Percentiles rank a stretch among this genome's conserved stretches.
These are phyloP conservation scores for Erysimum cheiranthoides DNA, from an alignment of 345 rosid species.

Conservation along the genomic window DNA sequence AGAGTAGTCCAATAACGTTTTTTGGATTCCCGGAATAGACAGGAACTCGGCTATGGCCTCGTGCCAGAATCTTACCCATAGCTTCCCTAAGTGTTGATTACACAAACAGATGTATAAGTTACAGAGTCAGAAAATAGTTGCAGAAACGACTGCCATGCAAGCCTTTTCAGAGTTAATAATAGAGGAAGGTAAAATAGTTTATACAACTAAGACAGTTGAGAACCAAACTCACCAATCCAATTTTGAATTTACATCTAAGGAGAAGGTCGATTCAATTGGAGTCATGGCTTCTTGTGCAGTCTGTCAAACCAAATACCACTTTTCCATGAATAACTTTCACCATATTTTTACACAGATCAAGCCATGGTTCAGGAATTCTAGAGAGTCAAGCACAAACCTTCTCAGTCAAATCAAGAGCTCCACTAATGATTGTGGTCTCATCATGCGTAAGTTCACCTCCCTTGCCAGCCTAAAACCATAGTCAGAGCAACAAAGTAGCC, in stretches of 20 bases:
- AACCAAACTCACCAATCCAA: constrained; percentile 77
- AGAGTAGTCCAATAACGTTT: constrained; percentile 90
- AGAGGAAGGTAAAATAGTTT: no score
- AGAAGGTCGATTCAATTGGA: constrained; percentile 96
- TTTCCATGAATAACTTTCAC: constrained; percentile 14
- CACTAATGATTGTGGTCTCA: constrained; percentile 95
- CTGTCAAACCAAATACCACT: constrained; percentile 49
- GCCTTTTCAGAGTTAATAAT: neutral
- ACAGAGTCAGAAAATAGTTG: neutral
- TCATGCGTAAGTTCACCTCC: constrained; percentile 99
- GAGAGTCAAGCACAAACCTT: constrained; percentile 57
- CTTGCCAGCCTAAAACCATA: constrained; percentile 78
- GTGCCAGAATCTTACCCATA: constrained; percentile 94
- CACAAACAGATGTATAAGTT: neutral
- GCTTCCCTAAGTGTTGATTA: constrained; percentile 78
- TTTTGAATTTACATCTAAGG: constrained; percentile 95
- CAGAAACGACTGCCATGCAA: neutral
- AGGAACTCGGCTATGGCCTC: constrained; percentile 98
- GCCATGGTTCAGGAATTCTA: neutral
- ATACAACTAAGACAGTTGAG: constrained; percentile 5
- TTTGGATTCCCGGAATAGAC: constrained; percentile 91
- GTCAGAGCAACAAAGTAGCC: neutral
- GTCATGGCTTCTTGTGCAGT: constrained; percentile 99
- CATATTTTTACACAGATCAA: neutral
- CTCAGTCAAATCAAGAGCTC: constrained; percentile 95